Percentiles rank a stretch among this genome's conserved stretches.
These are phyloP conservation scores for Aegilops sharonensis DNA, from an alignment of 176 grass and related monocot species.

Conservation along the genomic window DNA sequence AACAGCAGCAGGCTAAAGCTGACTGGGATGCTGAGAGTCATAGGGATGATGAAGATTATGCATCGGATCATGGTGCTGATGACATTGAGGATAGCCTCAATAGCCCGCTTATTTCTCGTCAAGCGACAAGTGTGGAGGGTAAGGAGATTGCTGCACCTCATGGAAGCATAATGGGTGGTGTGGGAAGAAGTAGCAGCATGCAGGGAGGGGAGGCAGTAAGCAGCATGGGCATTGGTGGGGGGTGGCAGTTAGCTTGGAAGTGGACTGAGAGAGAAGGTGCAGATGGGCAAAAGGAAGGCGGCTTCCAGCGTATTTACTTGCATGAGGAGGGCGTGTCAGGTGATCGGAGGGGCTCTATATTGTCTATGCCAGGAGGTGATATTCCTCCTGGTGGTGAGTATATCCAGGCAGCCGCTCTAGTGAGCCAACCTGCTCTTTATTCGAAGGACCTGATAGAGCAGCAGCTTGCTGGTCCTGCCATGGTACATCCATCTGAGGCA, in stretches of 20 bases:
- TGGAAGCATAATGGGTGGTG: conserved; percentile 52
- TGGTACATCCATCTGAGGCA: conserved; percentile 80
- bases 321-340: conserved; percentile 72
- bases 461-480: conserved; percentile 74
- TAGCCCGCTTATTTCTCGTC: conserved; percentile 88
- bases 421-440: conserved; percentile 88
- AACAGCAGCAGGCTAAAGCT: conserved; percentile 64
- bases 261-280: conserved; percentile 84
- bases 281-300: conserved; percentile 78
- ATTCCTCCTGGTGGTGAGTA: conserved; percentile 65
- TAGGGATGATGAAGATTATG: conserved; percentile 64
- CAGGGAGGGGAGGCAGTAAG: conserved; percentile 65
- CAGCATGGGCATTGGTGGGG: conserved; percentile 96
- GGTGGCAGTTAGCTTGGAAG: conserved; percentile 99
- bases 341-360: conserved; percentile 67
- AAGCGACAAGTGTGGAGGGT: conserved; percentile 76
- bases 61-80: conserved; percentile 72
- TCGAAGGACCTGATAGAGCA: conserved; percentile 74
- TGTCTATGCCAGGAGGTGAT: conserved; percentile 69
- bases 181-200: conserved; percentile 47
- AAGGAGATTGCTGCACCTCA: conserved; percentile 76
- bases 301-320: conserved; percentile 95
- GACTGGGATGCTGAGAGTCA: conserved; percentile 93
- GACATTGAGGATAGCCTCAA: conserved; percentile 75
- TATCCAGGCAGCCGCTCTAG: conserved; percentile 94